Evolutionary conservation across 345 rosid species (phyloP), one percentile per base, ranked within the genome.

Genomic region (Physaria fendleri): DNA sequence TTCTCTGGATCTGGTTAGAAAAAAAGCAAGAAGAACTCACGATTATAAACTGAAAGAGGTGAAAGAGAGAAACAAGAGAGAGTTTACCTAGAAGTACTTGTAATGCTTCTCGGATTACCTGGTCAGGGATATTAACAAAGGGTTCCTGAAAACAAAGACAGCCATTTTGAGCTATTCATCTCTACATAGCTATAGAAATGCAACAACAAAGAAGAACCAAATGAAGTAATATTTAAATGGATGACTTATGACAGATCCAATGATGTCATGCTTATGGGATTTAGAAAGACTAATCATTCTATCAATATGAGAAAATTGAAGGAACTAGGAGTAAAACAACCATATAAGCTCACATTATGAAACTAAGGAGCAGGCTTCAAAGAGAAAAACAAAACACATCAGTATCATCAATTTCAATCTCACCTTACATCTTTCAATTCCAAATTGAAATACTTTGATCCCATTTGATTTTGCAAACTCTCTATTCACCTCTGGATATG

Each of bases 381-480:
- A 51, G 11, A 33, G 15, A 25, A 16, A 24, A 21, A 14, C 9
- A 7, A 42, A 42, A 2, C 4, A 2, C 2, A 44, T 11, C 7
- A 55, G 8, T 30, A 21, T 17, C 20, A 29, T 1, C 12, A 42
- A 14, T 7, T 50, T 44, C 63, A 25, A 25, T 25, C 40, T 39
- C 44, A 88, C 90, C 86, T 79, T 88, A 82, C 75, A 70, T 64
- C 85, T 81, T 16, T 83, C 93, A 25, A 85, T 88, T 30, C 90
- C 88, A 51, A 88, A 85, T 45, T 88, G 96, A 69, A 78, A 83
- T n/a, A 83, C 85, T 41, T 30, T 50, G 59, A 88, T 81, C 38
- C 76, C 79, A 40, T 80, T 77, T 12, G 81, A 74, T 64, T 76
- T 70, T 35, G 85, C 71, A 63, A 81, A 83, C 47, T 80, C 82